Evolutionary conservation across 441 rosid genomes (phyloP), one percentile per base, ranked within the genome.

Genomic region (Metrosideros polymorpha): DNA sequence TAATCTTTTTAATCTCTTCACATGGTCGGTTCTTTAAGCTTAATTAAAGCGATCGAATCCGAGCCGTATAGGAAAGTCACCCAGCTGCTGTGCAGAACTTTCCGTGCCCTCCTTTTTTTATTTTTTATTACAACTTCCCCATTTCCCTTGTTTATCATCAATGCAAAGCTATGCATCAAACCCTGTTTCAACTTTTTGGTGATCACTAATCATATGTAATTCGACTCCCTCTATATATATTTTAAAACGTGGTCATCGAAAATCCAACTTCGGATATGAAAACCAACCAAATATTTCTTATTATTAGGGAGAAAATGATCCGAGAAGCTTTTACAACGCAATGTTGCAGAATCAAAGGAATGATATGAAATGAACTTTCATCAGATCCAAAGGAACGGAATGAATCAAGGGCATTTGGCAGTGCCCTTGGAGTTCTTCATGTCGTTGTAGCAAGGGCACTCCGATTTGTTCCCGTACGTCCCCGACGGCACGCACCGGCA

Each of bases 401-500:
- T 32, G 19, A 51, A 51, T 88, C 56, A 89, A 49, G 91, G 91
- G 89, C 91, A 89, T 85, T 89, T 89, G 55, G 88, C 85, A 14
- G 22, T 77, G 82, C 87, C 91, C 76, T 89, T 71, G 51, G 89
- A 77, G 88, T 82, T 89, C 84, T 85, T 84, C 88, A 87, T 47
- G 86, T 84, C 89, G 30, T 83, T 51, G 77, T 89, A 89, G 15
- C 91, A 89, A 32, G 91, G 89, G 88, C 89, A 89, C 53, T 89
- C 89, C 19, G 86, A 87, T 49, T 87, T 89, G 89, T 89, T 87
- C 14, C 75, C 90, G 25, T 87, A 77, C 25, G 90, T 87, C 22
- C 90, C 90, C 13, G 90, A 89, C 18, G 90, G 90, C 84, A 89
- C 90, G 61, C 90, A 89, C 17, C 77, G 39, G 88, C 90, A 89